Percentiles rank a stretch among this genome's conserved stretches.
Evolutionary conservation across 805 yeast species (phyloP).

Genomic region (Metschnikowia amazonensis): DNA sequence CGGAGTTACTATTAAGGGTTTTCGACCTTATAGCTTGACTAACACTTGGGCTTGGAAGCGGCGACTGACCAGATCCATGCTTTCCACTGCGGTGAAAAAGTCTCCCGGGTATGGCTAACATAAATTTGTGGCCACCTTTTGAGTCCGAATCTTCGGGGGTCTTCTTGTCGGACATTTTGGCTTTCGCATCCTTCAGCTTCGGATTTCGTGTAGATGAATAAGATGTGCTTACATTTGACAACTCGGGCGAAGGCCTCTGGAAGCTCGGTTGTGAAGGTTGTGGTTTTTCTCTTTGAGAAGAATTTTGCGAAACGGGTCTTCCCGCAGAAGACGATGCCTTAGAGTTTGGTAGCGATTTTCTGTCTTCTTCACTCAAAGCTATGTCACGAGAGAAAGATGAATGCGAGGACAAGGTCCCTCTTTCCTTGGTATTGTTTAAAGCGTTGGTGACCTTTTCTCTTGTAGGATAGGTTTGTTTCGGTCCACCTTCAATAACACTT

Average conservation of each 20-base stretch:
- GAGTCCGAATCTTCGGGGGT: neutral
- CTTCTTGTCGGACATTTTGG: neutral
- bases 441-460: neutral
- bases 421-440: neutral
- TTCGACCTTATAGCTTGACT: neutral
- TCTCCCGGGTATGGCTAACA: constrained; percentile 16
- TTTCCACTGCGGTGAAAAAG: constrained; percentile 13
- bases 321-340: neutral
- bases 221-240: neutral
- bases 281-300: neutral
- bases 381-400: neutral
- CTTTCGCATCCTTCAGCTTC: neutral
- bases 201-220: neutral
- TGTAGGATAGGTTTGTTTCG: neutral
- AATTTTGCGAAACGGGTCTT: neutral
- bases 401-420: neutral
- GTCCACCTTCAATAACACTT: neutral
- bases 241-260: neutral
- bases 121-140: constrained; percentile 7
- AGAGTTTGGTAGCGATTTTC: neutral
- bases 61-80: neutral
- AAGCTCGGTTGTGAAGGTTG: neutral
- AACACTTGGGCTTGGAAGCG: neutral
- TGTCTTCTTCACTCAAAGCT: neutral
- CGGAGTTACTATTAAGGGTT: neutral